These are phyloP conservation scores for Allomyces macrogynus DNA, from an alignment of 192 early-diverging fungal genomes.

Conservation along the genomic window DNA sequence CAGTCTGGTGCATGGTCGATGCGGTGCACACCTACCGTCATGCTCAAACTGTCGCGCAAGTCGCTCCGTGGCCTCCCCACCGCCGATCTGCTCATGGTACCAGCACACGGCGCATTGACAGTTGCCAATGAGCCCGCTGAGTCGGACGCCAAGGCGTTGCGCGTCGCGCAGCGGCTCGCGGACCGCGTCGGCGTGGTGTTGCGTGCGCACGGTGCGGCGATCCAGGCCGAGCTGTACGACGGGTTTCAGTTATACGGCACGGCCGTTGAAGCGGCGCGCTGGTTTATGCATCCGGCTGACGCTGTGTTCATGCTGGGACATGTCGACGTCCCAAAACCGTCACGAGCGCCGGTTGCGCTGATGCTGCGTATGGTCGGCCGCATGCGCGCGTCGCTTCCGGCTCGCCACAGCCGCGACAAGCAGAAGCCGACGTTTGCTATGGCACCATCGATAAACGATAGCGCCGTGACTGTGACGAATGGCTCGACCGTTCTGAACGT, in stretches of 20 bases:
- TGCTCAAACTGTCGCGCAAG: neutral
- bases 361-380: too few species aligned
- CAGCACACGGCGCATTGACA: neutral
- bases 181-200: neutral
- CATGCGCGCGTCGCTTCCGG: too few species aligned
- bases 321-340: too few species aligned
- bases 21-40: neutral
- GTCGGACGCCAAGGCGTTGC: neutral
- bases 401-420: too few species aligned
- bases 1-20: slow-evolving; percentile 8
- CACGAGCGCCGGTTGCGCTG: too few species aligned
- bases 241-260: neutral
- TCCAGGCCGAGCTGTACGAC: neutral
- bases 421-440: too few species aligned
- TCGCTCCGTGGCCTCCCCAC: neutral
- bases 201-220: neutral
- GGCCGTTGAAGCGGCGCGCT: neutral
- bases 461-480: too few species aligned
- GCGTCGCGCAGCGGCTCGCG: neutral
- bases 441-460: too few species aligned
- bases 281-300: neutral
- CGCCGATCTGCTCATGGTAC: neutral
- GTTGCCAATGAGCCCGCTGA: neutral
- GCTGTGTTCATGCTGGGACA: neutral
- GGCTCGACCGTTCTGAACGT: too few species aligned